phyloP scores from a whole-genome alignment of 2,329 filamentous ascomycete genomes.

The Mariannaea elegans region DNA sequence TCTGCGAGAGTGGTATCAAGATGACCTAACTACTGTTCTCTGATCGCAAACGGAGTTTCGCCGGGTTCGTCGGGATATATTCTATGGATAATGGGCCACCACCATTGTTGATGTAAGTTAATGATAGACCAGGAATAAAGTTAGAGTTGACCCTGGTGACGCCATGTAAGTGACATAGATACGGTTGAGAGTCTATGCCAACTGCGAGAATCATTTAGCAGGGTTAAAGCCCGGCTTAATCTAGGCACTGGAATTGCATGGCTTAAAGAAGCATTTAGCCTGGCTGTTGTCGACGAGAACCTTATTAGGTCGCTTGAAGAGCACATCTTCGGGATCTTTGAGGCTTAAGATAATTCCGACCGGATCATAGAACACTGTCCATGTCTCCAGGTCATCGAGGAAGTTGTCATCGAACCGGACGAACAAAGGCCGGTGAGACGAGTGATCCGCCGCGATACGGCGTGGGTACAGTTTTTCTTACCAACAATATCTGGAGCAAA shows the following conservation, averaged over 20 bases:
- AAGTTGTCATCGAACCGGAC: conserved; percentile 27
- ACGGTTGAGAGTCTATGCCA: conserved; percentile 14
- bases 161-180: conserved; percentile 32
- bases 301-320: conserved; percentile 31
- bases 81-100: conserved; percentile 3
- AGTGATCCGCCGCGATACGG: conserved; percentile 9
- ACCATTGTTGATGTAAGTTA: conserved; percentile 20
- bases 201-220: conserved; percentile 25
- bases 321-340: conserved; percentile 28
- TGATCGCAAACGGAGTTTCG: conserved; percentile 17
- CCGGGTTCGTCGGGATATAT: not conserved
- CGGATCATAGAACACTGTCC: conserved; percentile 34
- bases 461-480: conserved; percentile 23
- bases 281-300: conserved; percentile 28
- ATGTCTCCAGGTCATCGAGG: conserved; percentile 34
- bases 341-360: conserved; percentile 28
- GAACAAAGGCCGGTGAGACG: conserved; percentile 21
- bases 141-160: conserved; percentile 25
- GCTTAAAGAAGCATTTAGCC: conserved; percentile 34
- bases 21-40: conserved; percentile 25
- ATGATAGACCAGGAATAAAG: conserved; percentile 25
- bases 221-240: conserved; percentile 20
- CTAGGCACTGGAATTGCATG: conserved; percentile 19
- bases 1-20: conserved; percentile 7
- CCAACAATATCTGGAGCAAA: conserved; percentile 28